Conservation (phyloP, 1,284 basidiomycete genomes). For the Microbotryomycetes sp. region DNA sequence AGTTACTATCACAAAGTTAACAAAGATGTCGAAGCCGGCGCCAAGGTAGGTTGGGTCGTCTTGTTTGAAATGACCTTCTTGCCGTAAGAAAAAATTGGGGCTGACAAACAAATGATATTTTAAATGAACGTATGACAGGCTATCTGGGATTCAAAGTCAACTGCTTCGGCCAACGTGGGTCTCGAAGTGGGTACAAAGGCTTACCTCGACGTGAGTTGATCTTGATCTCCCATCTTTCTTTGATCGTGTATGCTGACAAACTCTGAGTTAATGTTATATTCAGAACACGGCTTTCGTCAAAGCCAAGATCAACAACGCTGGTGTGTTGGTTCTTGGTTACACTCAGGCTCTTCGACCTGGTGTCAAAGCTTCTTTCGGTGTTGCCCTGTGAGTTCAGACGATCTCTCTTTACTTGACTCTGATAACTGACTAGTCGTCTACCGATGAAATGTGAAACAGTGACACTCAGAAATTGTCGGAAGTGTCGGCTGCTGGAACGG, state of each 20-base stretch:
- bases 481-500: conserved; percentile 33
- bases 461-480: conserved; percentile 20
- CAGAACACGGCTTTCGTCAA: conserved; percentile 46
- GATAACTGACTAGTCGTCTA: no score
- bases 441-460: no score
- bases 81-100: no score
- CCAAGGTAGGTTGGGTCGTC: conserved; percentile 54
- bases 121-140: conserved; percentile 42
- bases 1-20: conserved; percentile 98
- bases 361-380: conserved; percentile 88
- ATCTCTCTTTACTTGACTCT: no score
- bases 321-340: conserved; percentile 83
- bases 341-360: conserved; percentile 88
- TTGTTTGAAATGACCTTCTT: no score
- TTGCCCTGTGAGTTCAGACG: conserved; percentile 57
- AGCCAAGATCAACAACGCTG: conserved; percentile 97
- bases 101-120: no score
- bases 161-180: conserved; percentile 69
- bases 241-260: background rate
- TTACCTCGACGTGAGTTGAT: conserved; percentile 54
- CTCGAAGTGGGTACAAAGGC: conserved; percentile 96
- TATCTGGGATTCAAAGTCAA: conserved; percentile 89
- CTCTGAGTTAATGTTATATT: background rate
- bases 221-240: background rate
- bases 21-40: conserved; percentile 91